These are phyloP conservation scores for Pseudocercospora macadamiae DNA, from an alignment of 2,329 filamentous ascomycete genomes.

Conservation along the genomic window DNA sequence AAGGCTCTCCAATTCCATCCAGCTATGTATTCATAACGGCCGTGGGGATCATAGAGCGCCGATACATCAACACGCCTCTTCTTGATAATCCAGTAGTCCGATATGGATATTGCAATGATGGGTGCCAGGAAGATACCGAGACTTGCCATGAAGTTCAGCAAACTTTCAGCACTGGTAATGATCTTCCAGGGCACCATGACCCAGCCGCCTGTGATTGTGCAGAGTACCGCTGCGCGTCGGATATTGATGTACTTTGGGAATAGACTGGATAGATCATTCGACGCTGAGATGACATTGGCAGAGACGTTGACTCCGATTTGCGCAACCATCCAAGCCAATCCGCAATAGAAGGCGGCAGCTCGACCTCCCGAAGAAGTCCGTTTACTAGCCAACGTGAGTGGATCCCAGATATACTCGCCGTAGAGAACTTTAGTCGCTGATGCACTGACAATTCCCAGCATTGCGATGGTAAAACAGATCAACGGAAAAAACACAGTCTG, in stretches of 20 bases:
- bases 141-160: slow-evolving; percentile 63
- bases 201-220: slow-evolving; percentile 54
- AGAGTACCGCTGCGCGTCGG: slow-evolving; percentile 47
- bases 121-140: slow-evolving; percentile 68
- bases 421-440: slow-evolving; percentile 58
- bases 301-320: slow-evolving; percentile 57
- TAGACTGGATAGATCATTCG: slow-evolving; percentile 57
- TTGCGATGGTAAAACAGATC: slow-evolving; percentile 51
- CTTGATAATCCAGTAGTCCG: slow-evolving; percentile 63
- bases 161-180: slow-evolving; percentile 58
- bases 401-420: slow-evolving; percentile 48
- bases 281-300: slow-evolving; percentile 57
- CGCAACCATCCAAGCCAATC: slow-evolving; percentile 54
- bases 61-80: slow-evolving; percentile 47
- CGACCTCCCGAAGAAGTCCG: slow-evolving; percentile 36
- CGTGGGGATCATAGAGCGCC: slow-evolving; percentile 54
- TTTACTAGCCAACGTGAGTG: slow-evolving; percentile 40
- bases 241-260: slow-evolving; percentile 57
- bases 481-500: slow-evolving; percentile 50
- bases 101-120: slow-evolving; percentile 59
- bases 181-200: slow-evolving; percentile 65
- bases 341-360: slow-evolving; percentile 38
- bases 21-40: slow-evolving; percentile 54
- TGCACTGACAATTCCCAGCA: slow-evolving; percentile 62
- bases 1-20: slow-evolving; percentile 65